These are phyloP conservation scores for Musa beccarii DNA, from an alignment of 176 grass and related monocot species.

Conservation along the genomic window DNA sequence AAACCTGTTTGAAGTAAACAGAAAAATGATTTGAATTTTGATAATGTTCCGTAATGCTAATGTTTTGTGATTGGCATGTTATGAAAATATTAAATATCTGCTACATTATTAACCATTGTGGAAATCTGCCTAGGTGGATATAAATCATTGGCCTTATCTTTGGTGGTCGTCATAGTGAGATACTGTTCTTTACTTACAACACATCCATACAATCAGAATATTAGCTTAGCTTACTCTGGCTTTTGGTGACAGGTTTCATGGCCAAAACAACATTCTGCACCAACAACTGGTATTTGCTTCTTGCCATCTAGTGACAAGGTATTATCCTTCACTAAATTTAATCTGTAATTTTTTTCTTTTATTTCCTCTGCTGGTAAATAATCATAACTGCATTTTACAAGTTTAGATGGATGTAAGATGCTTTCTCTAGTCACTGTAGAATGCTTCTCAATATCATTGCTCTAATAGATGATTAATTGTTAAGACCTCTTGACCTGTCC, in stretches of 20 bases:
- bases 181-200: slow-evolving; percentile 1
- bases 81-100: too few relatives aligned
- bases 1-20: too few relatives aligned
- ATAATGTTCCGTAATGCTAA: too few relatives aligned
- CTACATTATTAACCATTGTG: too few relatives aligned
- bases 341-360: slow-evolving; percentile 1
- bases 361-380: slow-evolving; percentile 2
- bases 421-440: not conserved
- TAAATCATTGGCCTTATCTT: not conserved
- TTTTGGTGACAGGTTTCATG: slow-evolving; percentile 56
- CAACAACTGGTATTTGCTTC: slow-evolving; percentile 84
- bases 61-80: too few relatives aligned
- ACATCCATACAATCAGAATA: not conserved
- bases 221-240: slow-evolving; percentile 1
- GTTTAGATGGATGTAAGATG: slow-evolving; percentile 12
- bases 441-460: not conserved
- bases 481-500: slow-evolving; percentile 21
- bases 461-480: slow-evolving; percentile 1
- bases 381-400: slow-evolving; percentile 17
- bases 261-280: slow-evolving; percentile 98
- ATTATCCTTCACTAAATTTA: slow-evolving; percentile 7
- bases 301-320: slow-evolving; percentile 96
- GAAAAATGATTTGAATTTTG: too few relatives aligned
- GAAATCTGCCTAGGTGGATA: too few relatives aligned
- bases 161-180: slow-evolving; percentile 9